Conservation (phyloP, 2,329 filamentous ascomycete genomes). For the Diaporthe longicolla region DNA sequence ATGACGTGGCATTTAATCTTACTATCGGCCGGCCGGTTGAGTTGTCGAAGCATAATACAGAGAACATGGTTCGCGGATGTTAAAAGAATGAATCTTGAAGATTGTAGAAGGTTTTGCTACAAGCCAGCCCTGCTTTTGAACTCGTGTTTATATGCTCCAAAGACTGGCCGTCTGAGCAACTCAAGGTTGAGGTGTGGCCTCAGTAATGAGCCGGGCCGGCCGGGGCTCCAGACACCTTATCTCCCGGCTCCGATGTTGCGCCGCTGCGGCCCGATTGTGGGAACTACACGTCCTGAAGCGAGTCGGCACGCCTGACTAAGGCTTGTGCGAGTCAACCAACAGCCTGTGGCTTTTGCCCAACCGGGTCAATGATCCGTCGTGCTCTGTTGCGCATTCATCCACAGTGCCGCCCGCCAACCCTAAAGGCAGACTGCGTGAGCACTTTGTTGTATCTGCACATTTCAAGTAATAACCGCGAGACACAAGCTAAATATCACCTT, state of each 20-base stretch:
- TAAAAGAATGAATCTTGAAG: not conserved
- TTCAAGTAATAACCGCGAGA: not conserved
- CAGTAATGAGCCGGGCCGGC: conserved; percentile 16
- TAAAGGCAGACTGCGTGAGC: not conserved
- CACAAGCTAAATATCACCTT: not conserved
- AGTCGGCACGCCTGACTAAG: conserved; percentile 4
- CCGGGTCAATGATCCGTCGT: not conserved
- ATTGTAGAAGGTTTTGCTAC: not conserved
- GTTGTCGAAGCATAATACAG: too few relatives aligned
- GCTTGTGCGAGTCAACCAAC: not conserved
- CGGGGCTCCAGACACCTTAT: conserved; percentile 20
- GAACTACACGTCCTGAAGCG: not conserved
- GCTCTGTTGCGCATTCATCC: not conserved
- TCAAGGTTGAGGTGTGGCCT: too few relatives aligned
- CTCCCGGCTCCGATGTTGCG: conserved; percentile 7
- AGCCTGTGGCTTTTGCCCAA: not conserved
- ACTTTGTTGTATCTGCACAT: not conserved
- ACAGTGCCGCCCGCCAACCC: not conserved
- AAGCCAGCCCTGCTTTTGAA: too few relatives aligned
- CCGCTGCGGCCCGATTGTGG: not conserved
- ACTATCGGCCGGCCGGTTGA: too few relatives aligned
- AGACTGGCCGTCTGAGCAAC: not conserved
- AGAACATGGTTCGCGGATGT: too few relatives aligned
- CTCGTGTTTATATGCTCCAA: too few relatives aligned
- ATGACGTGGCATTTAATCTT: too few relatives aligned